Evolutionary conservation across 1,139 yeast genomes (phyloP).

Genomic region (Suhomyces wounanorum): DNA sequence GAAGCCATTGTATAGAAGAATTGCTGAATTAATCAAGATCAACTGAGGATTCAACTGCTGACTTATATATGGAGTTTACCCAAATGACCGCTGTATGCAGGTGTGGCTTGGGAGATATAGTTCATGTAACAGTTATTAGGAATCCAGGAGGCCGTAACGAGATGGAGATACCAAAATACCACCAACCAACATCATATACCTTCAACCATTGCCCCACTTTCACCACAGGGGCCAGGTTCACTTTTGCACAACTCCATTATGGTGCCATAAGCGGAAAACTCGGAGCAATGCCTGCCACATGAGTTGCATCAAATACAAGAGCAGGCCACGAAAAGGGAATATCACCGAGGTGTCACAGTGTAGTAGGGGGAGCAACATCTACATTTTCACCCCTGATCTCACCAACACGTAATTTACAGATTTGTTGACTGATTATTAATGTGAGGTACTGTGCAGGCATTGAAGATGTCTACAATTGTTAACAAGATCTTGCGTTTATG

Average conservation of each 20-base stretch:
- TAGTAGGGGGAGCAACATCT: no score
- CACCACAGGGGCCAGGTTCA: no score
- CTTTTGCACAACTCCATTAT: no score
- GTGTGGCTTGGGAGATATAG: not conserved
- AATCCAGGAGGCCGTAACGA: no score
- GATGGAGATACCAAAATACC: no score
- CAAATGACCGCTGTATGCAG: not conserved
- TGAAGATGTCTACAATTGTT: not conserved
- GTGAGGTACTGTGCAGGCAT: not conserved
- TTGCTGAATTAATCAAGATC: not conserved
- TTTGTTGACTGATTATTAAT: not conserved
- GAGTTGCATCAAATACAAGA: not conserved
- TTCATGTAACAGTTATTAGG: no score
- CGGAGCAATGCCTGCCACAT: not conserved
- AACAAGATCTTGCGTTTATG: not conserved
- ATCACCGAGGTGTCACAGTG: no score
- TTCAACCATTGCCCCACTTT: no score
- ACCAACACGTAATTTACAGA: no score
- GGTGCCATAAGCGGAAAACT: not conserved
- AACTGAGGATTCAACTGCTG: not conserved
- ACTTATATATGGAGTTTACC: not conserved
- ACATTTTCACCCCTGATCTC: no score
- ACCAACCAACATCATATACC: no score
- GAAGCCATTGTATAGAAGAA: slow-evolving; percentile 47
- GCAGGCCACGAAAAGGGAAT: no score